Conservation (phyloP, 257 asterid species). For the Primulina huaijiensis region DNA sequence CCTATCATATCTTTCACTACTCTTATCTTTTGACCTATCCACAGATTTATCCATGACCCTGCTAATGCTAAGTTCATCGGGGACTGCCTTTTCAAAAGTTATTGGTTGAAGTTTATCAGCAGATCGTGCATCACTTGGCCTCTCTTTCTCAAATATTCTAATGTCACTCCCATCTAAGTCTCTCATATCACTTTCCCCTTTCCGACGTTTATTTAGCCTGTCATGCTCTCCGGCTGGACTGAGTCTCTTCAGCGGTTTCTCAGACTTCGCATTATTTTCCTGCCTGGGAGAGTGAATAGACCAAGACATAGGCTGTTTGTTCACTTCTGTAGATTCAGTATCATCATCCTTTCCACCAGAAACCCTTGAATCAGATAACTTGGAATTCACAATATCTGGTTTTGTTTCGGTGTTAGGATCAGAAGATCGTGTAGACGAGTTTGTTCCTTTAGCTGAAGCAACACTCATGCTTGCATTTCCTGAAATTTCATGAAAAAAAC, state of each 20-base stretch:
- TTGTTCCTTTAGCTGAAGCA: slow-evolving; percentile 47
- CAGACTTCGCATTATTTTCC: slow-evolving; percentile 63
- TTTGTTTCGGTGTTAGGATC: slow-evolving; percentile 53
- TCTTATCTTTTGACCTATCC: slow-evolving; percentile 82
- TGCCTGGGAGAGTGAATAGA: slow-evolving; percentile 73
- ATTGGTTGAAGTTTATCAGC: slow-evolving; percentile 48
- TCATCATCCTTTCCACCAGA: slow-evolving; percentile 60
- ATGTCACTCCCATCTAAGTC: slow-evolving; percentile 61
- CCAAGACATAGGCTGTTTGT: slow-evolving; percentile 56
- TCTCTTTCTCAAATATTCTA: slow-evolving; percentile 71
- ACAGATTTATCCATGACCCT: slow-evolving; percentile 53
- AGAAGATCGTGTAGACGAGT: slow-evolving; percentile 46
- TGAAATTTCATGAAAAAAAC: slow-evolving; percentile 43
- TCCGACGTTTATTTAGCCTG: slow-evolving; percentile 77
- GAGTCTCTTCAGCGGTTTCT: slow-evolving; percentile 73
- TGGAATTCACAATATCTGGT: slow-evolving; percentile 43
- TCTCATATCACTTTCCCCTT: slow-evolving; percentile 70
- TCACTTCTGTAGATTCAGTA: slow-evolving; percentile 51
- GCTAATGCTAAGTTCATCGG: slow-evolving; percentile 57
- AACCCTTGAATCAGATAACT: slow-evolving; percentile 54
- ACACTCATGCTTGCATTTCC: slow-evolving; percentile 45
- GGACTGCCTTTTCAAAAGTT: slow-evolving; percentile 51
- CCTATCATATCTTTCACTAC: slow-evolving; percentile 75
- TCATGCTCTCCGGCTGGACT: slow-evolving; percentile 87
- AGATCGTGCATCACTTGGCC: slow-evolving; percentile 51